Conservation (phyloP, 1,139 yeast genomes). For the Kodamaea plutei region DNA sequence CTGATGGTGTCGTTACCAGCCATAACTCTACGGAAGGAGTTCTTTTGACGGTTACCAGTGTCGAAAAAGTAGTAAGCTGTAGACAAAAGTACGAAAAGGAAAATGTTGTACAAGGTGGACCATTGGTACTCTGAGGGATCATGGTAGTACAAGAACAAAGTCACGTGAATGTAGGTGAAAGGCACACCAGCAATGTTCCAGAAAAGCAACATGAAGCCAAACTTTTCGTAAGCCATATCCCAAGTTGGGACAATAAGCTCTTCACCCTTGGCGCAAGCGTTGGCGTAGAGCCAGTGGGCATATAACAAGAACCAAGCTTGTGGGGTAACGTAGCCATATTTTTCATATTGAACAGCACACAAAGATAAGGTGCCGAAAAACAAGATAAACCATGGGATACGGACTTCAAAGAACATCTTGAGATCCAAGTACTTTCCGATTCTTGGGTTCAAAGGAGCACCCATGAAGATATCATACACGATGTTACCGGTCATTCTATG, state of each 20-base stretch:
- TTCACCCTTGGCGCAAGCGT: conserved; percentile 97
- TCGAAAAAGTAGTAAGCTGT: conserved; percentile 89
- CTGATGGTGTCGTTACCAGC: conserved; percentile 74
- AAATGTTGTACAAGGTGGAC: conserved; percentile 55
- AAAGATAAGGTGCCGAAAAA: conserved; percentile 75
- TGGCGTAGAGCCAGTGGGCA: conserved; percentile 93
- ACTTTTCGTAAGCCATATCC: conserved; percentile 99
- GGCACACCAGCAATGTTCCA: conserved; percentile 99
- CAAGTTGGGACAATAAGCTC: conserved; percentile 95
- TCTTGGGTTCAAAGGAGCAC: conserved; percentile 95
- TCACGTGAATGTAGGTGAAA: conserved; percentile 93
- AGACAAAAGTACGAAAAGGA: conserved; percentile 53
- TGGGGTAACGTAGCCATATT: conserved; percentile 72
- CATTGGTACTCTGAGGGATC: conserved; percentile 78
- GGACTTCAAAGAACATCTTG: conserved; percentile 95
- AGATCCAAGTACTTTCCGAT: conserved; percentile 81
- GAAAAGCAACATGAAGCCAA: conserved; percentile 95
- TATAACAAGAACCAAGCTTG: conserved; percentile 70
- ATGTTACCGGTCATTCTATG: conserved; percentile 90
- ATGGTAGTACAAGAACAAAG: conserved; percentile 76
- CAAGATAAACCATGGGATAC: conserved; percentile 93
- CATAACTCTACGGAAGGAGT: conserved; percentile 81
- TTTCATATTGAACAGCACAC: conserved; percentile 73
- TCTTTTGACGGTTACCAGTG: conserved; percentile 93
- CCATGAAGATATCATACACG: conserved; percentile 91